Conservation (phyloP, 129 eudicot species). For the Helichrysum umbraculigerum region DNA sequence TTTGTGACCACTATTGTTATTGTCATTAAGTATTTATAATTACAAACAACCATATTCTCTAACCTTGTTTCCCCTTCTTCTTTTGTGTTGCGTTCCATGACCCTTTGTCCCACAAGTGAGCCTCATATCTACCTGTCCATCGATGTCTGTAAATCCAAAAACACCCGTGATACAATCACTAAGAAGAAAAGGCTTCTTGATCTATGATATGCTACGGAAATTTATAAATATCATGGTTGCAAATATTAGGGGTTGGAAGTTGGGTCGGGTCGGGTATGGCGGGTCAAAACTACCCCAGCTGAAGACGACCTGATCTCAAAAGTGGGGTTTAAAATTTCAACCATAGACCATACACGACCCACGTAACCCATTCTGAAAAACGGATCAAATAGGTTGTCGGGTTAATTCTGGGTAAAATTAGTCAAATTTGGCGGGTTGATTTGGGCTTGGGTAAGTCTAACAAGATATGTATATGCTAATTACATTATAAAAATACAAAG, state of each 20-base stretch:
- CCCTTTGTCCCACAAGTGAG: conserved; percentile 91
- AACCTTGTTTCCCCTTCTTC: conserved; percentile 92
- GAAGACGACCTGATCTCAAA: not conserved
- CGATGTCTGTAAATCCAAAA: conserved; percentile 46
- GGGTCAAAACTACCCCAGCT: not conserved
- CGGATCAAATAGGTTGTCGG: not conserved
- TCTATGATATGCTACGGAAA: not conserved
- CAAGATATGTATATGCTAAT: no score
- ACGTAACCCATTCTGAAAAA: no score
- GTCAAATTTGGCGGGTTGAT: no score
- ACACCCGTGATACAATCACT: not conserved
- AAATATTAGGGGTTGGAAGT: not conserved
- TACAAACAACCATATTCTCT: not conserved
- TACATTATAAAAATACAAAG: no score
- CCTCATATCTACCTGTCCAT: conserved; percentile 87
- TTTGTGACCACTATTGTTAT: not conserved
- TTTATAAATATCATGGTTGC: not conserved
- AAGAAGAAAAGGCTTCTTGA: not conserved
- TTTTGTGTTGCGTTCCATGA: conserved; percentile 84
- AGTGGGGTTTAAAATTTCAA: no score
- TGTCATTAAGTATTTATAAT: not conserved
- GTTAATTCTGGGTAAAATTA: no score
- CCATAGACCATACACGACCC: not conserved
- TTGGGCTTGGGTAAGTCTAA: no score
- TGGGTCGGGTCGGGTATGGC: no score